Evolutionary conservation across 2,329 filamentous ascomycete genomes (phyloP), one percentile per base, ranked within the genome.

Genomic region (Colletotrichum endophyticum): DNA sequence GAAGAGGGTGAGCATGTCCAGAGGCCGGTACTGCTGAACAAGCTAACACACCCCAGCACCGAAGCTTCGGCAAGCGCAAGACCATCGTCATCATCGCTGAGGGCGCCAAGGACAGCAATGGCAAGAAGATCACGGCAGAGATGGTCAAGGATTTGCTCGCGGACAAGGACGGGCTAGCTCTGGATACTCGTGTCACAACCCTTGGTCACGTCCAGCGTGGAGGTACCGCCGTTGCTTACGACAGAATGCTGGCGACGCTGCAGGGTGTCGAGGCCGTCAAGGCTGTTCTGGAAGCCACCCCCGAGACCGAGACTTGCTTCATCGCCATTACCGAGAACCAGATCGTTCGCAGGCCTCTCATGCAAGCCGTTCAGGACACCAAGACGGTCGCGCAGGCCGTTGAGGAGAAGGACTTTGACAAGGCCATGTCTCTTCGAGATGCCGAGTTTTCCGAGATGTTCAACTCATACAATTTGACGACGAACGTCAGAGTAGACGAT

Each of bases 281-380:
- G 81, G 96, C 96, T 27, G 95, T 98, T 22, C 90, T 98, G 32
- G 95, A 98, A 79, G 95, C 95, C 66, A 98, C 93, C 0, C 96
- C 97, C 12, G 94, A 97, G 59, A 96, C 95, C 0, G 95, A 95
- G 72, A 98, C 96, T 66, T 96, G 96, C 74, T 96, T 99, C 82
- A 99, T 99, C 83, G 96, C 96, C 80, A 96, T 99, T 80, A 96
- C 94, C 78, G 97, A 99, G 88, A 99, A 99, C 91, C 98, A 99
- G 88, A 99, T 99, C 83, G 93, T 96, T 79, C 92, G 96, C 72
- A 96, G 96, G 80, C 94, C 96, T 25, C 88, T 99, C 30, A 94
- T 99, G 88, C 92, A 98, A 83, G 96, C 97, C 2, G 97, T 99
- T 13, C 88, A 91, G 63, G 92, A 96, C 81, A 99, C 97, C 32